Evolutionary conservation across 805 yeast species (phyloP), one percentile per base, ranked within the genome.

Genomic region (Wickerhamiella musiphila): DNA sequence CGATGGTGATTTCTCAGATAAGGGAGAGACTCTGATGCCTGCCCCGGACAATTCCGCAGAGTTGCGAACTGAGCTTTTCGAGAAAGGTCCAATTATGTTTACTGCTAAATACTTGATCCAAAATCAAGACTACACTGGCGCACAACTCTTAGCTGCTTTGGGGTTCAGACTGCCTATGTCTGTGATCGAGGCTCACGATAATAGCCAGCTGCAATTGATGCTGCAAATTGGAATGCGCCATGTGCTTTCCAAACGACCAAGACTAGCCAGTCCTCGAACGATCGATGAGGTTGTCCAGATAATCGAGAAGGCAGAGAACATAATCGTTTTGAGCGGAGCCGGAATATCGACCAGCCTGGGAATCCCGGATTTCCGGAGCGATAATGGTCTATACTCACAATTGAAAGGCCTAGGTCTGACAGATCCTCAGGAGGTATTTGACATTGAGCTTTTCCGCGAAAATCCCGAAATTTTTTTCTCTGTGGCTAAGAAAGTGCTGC

Each of bases 371-470:
- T 82, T 83, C 56, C 65, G 95, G 49, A 81, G 94, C 0, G 71
- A 79, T n/a, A 64, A 73, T 41, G 95, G 95, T 30, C 66, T 83
- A 34, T 83, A 83, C 53, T 63, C 79, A 2, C 68, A 66, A 45
- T 64, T 84, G 43, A 63, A 65, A 32, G 65, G 67, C 44, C 53
- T 79, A 34, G 84, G 90, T 0, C 55, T 83, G 21, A 68, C 65
- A 31, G 94, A 83, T 45, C 94, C 95, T 0, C 94, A 83, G 49
- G 86, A 79, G 44, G 94, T 82, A 26, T 83, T 83, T 52, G 81
- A 79, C 46, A 56, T 78, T 28, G 62, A 62, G 16, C 61, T 70
- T n/a, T 83, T 83, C 57, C 62, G 63, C 42, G 66, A 68, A 28
- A 81, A 81, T 44, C 95, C 95, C 1, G 53, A 66, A 3, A 68